These are phyloP conservation scores for Gossypium herbaceum DNA, from an alignment of 345 rosid genomes.

Conservation along the genomic window DNA sequence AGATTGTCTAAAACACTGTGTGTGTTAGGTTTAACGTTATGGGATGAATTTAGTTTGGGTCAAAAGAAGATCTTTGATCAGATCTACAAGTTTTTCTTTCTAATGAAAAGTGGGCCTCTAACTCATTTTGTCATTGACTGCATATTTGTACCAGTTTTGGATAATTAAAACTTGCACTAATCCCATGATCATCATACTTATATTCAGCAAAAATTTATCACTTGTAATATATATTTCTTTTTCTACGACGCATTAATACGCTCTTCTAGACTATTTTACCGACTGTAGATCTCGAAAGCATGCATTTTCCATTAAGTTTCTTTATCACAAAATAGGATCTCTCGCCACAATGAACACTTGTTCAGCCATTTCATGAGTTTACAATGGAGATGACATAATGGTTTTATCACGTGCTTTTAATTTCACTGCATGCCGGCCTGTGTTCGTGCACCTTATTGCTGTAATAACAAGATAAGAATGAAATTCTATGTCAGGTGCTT, in stretches of 20 bases:
- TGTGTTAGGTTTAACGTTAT: background rate
- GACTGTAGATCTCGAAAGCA: background rate
- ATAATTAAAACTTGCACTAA: background rate
- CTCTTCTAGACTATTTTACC: background rate
- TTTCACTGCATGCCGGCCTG: too few relatives aligned
- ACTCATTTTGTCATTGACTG: background rate
- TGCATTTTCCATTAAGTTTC: background rate
- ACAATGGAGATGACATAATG: background rate
- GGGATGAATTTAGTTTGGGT: background rate
- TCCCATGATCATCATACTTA: background rate
- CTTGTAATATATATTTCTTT: background rate
- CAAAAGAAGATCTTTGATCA: background rate
- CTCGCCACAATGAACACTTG: background rate
- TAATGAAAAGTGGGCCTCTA: background rate
- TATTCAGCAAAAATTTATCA: background rate
- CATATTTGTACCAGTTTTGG: background rate
- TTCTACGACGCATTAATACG: background rate
- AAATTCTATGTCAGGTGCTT: background rate
- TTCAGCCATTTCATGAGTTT: background rate
- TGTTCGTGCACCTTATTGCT: background rate
- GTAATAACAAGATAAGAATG: background rate
- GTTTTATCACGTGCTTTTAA: background rate
- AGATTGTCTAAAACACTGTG: background rate
- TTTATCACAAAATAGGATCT: background rate
- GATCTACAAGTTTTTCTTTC: background rate